A percentile compares a stretch with the other conserved stretches of the same genome.
phyloP scores from a whole-genome alignment of 768 basidiomycete genomes.

The Guyanaporus albipodus region DNA sequence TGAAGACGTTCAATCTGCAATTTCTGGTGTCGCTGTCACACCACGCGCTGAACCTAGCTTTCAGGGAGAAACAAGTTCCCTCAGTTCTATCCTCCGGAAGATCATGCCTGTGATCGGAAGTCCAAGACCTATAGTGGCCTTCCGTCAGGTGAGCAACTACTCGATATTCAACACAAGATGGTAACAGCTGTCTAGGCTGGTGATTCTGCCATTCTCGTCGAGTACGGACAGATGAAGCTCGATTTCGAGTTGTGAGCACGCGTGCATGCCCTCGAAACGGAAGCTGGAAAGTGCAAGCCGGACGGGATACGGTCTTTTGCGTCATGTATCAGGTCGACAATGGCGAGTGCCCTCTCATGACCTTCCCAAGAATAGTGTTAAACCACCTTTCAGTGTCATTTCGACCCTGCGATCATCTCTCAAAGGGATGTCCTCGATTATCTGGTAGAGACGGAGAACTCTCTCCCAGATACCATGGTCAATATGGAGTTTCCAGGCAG shows the following conservation, averaged over 20 bases:
- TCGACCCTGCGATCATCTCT: constrained; percentile 39
- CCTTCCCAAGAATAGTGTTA: neutral
- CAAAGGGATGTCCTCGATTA: constrained; percentile 42
- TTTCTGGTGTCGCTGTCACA: neutral
- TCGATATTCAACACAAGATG: neutral
- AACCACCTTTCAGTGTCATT: constrained; percentile 41
- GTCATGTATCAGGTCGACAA: constrained; percentile 55
- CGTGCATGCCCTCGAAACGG: constrained; percentile 52
- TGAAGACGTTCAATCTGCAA: constrained; percentile 14
- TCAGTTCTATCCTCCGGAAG: constrained; percentile 13
- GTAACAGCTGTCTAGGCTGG: constrained; percentile 44
- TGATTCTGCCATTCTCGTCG: constrained; percentile 58
- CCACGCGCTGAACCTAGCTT: neutral
- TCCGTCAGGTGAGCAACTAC: constrained; percentile 46
- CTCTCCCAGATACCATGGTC: constrained; percentile 38
- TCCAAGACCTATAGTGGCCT: constrained; percentile 37
- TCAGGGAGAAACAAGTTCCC: neutral
- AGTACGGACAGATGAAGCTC: constrained; percentile 54
- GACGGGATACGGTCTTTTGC: constrained; percentile 40
- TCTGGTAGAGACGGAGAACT: constrained; percentile 37
- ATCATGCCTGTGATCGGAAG: constrained; percentile 2
- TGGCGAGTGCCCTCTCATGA: constrained; percentile 36
- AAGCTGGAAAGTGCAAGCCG: constrained; percentile 31
- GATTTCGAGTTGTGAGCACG: constrained; percentile 52
- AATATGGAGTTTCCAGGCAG: constrained; percentile 48